A percentile compares a stretch with the other conserved stretches of the same genome.
phyloP scores from a whole-genome alignment of 1,284 basidiomycete genomes.

The Ustilago nuda region DNA sequence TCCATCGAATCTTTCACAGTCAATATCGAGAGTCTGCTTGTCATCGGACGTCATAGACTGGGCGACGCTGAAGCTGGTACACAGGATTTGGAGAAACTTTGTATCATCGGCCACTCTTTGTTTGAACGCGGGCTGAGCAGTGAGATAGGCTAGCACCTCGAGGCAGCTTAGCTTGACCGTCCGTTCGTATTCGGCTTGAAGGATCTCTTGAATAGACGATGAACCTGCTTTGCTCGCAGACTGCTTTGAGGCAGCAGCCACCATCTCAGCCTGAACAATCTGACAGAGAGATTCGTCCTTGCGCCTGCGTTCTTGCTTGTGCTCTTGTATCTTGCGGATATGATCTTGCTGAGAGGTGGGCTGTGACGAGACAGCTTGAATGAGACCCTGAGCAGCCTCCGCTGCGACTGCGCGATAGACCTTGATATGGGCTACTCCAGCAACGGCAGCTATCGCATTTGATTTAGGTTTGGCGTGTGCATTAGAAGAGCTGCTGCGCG shows the following conservation, averaged over 20 bases:
- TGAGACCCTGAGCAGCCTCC: conserved; percentile 26
- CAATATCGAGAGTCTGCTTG: conserved; percentile 7
- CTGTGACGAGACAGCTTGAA: conserved; percentile 23
- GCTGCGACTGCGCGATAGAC: conserved; percentile 22
- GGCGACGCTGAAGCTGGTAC: conserved; percentile 16
- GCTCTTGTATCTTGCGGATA: conserved; percentile 24
- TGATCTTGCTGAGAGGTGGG: conserved; percentile 33
- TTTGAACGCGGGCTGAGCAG: conserved; percentile 39
- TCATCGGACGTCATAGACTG: not conserved
- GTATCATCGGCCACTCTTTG: conserved; percentile 27
- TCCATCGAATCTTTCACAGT: conserved; percentile 35
- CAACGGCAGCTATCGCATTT: conserved; percentile 31
- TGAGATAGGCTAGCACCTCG: conserved; percentile 60
- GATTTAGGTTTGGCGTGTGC: conserved; percentile 1
- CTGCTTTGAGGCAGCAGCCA: not conserved
- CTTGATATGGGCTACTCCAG: conserved; percentile 42
- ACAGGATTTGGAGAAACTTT: conserved; percentile 40
- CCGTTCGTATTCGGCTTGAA: conserved; percentile 9
- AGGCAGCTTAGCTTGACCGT: conserved; percentile 40
- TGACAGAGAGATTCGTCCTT: conserved; percentile 31
- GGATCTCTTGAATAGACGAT: not conserved
- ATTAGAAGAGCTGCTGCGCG: conserved; percentile 1
- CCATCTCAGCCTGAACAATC: conserved; percentile 15
- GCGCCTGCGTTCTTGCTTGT: conserved; percentile 22
- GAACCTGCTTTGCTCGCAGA: not conserved